These are phyloP conservation scores for Parastagonospora avenae DNA, from an alignment of 2,329 filamentous ascomycete genomes.

Conservation along the genomic window DNA sequence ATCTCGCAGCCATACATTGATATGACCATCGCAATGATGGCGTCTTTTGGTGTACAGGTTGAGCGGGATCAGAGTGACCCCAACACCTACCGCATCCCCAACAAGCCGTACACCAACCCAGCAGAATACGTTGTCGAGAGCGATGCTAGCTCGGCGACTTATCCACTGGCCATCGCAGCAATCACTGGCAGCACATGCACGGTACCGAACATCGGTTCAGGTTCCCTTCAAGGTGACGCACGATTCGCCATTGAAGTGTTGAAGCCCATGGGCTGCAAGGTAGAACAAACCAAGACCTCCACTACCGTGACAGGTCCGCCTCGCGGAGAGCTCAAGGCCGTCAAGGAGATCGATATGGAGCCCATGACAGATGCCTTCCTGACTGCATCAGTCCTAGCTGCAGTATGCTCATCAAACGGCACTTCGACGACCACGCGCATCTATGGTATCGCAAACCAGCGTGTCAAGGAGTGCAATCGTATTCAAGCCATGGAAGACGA, in stretches of 20 bases:
- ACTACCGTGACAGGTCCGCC: constrained; percentile 93
- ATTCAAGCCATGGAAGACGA: constrained; percentile 96
- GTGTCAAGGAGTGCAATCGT: constrained; percentile 97
- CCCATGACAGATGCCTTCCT: constrained; percentile 99
- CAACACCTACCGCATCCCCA: constrained; percentile 93
- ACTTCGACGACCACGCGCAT: constrained; percentile 74
- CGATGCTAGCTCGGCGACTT: constrained; percentile 96
- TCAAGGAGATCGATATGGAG: constrained; percentile 93
- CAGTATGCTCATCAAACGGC: constrained; percentile 76
- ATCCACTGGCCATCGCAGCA: constrained; percentile 90
- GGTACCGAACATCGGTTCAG: constrained; percentile 92
- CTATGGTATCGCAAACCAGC: constrained; percentile 93
- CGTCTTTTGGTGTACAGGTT: constrained; percentile 83
- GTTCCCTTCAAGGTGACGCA: constrained; percentile 91
- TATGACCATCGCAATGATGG: constrained; percentile 99
- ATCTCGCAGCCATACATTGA: constrained; percentile 98
- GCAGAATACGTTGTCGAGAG: constrained; percentile 89
- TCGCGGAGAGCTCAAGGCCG: constrained; percentile 71
- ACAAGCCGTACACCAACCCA: constrained; percentile 82
- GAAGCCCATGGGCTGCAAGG: constrained; percentile 88
- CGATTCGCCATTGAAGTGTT: constrained; percentile 91
- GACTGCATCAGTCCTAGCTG: constrained; percentile 89
- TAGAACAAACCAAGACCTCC: constrained; percentile 81
- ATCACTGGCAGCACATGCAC: constrained; percentile 96
- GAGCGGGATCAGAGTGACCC: constrained; percentile 75